phyloP scores from a whole-genome alignment of 371 early-diverging fungal species.

The Syncephalastrum sp. region DNA sequence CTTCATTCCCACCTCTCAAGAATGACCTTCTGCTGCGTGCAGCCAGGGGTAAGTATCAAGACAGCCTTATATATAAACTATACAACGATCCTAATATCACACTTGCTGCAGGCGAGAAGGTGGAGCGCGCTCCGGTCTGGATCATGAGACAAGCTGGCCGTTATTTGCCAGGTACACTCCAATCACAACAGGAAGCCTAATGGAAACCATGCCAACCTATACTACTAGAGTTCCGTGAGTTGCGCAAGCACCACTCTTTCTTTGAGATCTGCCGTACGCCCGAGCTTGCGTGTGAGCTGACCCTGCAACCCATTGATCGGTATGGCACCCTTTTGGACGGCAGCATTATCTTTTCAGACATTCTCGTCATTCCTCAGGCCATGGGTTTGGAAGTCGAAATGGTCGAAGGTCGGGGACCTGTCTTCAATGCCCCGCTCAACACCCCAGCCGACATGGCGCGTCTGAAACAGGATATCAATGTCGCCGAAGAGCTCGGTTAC shows the following conservation, averaged over 20 bases:
- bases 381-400: constrained; percentile 93
- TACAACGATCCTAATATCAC: too few relatives aligned
- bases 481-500: constrained; percentile 76
- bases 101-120: constrained; percentile 58
- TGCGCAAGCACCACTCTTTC: constrained; percentile 86
- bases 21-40: constrained; percentile 91
- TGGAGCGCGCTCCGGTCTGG: constrained; percentile 95
- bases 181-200: background rate
- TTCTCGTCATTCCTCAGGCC: constrained; percentile 96
- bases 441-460: constrained; percentile 73
- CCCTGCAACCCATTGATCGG: constrained; percentile 95
- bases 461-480: constrained; percentile 67
- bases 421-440: constrained; percentile 83
- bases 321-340: constrained; percentile 91
- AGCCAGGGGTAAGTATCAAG: constrained; percentile 58
- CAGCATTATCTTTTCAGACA: constrained; percentile 97
- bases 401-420: constrained; percentile 92
- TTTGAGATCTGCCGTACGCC: constrained; percentile 94
- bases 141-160: constrained; percentile 99
- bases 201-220: background rate
- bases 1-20: constrained; percentile 77
- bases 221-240: constrained; percentile 79
- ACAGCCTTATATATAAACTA: constrained; percentile 6
- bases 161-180: constrained; percentile 83
- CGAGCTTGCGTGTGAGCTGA: constrained; percentile 90